Evolutionary conservation across 257 asterid genomes (phyloP).

Genomic region (Ehretia macrophylla): DNA sequence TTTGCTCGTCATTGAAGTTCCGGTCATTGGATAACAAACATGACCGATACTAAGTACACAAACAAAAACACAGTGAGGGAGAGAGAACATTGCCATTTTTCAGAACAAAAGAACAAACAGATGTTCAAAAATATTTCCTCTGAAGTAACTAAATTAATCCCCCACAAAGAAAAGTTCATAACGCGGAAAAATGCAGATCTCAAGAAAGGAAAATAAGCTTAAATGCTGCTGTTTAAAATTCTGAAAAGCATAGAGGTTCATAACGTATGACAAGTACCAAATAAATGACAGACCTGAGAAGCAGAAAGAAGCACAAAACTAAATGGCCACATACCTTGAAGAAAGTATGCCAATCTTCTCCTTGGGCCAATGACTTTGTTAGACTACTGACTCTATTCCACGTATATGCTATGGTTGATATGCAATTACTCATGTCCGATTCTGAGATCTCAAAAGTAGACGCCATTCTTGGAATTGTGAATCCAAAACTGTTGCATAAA

Average conservation of each 20-base stretch:
- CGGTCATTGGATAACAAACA: neutral
- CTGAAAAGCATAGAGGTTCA: neutral
- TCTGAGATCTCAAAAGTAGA: constrained; percentile 83
- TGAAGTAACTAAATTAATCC: no score
- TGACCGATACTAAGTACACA: neutral
- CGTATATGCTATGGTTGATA: constrained; percentile 43
- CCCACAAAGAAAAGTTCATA: no score
- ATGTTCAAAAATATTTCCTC: no score
- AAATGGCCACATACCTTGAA: constrained; percentile 43
- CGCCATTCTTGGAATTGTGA: constrained; percentile 49
- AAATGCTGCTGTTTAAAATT: no score
- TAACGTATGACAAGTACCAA: neutral
- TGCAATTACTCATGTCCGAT: constrained; percentile 46
- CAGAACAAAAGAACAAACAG: no score
- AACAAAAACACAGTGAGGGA: neutral
- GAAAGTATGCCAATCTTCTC: constrained; percentile 81
- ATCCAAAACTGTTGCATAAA: constrained; percentile 47
- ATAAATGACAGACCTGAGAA: neutral
- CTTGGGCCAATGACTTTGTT: constrained; percentile 58
- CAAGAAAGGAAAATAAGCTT: no score
- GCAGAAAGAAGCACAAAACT: neutral
- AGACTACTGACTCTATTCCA: constrained; percentile 57
- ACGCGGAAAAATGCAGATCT: no score
- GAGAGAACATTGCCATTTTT: neutral
- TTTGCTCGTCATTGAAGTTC: neutral